Evolutionary conservation across 2,329 filamentous ascomycete species (phyloP).

Genomic region (Penicillium sp.): DNA sequence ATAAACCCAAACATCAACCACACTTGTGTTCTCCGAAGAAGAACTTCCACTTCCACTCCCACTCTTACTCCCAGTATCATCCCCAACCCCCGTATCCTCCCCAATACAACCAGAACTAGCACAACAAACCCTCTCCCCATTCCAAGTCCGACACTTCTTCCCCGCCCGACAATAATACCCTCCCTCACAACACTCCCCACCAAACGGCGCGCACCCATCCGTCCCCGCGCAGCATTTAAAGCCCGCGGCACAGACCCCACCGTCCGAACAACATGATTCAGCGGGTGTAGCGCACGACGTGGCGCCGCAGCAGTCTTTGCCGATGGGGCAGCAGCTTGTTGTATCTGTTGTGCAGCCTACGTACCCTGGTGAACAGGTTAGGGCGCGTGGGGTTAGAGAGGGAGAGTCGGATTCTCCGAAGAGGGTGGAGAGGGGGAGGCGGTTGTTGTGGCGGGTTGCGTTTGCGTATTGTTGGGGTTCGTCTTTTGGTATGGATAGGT

Average conservation of each 20-base stretch:
- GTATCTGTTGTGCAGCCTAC: slow-evolving; percentile 13
- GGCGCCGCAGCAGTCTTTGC: slow-evolving; percentile 13
- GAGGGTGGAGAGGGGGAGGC: slow-evolving; percentile 9
- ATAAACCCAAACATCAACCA: slow-evolving; percentile 3
- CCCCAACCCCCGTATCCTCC: slow-evolving; percentile 10
- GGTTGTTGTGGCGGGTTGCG: not conserved
- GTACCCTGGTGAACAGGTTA: slow-evolving; percentile 13
- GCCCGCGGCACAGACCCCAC: slow-evolving; percentile 16
- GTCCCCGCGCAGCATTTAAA: slow-evolving; percentile 17
- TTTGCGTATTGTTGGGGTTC: not conserved
- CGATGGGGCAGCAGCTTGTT: slow-evolving; percentile 12
- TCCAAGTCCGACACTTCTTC: slow-evolving; percentile 13
- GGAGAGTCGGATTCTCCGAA: slow-evolving; percentile 1
- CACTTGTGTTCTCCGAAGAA: not conserved
- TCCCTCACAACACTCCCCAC: slow-evolving; percentile 16
- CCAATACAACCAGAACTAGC: slow-evolving; percentile 12
- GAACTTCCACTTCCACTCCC: no score
- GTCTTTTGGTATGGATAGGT: no score
- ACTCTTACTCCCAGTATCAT: not conserved
- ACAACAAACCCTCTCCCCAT: slow-evolving; percentile 16
- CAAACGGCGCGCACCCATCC: slow-evolving; percentile 14
- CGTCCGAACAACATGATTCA: slow-evolving; percentile 13
- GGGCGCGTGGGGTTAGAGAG: not conserved
- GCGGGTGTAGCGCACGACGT: slow-evolving; percentile 17
- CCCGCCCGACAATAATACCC: slow-evolving; percentile 19